Evolutionary conservation across 2,329 filamentous ascomycete genomes (phyloP).

Genomic region (Ilyonectria mors-panacis): DNA sequence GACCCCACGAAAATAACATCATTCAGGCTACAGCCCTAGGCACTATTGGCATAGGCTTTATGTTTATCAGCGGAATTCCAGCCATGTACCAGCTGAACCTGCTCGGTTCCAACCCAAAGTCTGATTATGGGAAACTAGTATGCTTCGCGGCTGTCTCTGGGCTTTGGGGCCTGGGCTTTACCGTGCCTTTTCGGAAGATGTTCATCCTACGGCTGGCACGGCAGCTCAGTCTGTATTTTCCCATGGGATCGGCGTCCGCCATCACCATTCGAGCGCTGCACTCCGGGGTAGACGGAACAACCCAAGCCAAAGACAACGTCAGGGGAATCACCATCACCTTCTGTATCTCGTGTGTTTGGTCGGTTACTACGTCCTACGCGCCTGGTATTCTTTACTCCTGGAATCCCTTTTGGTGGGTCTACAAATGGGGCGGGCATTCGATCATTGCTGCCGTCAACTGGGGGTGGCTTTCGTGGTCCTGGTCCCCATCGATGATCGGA

Average conservation of each 20-base stretch:
- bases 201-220: not conserved
- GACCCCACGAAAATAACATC: not conserved
- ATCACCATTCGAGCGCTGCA: not conserved
- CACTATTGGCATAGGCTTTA: not conserved
- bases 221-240: not conserved
- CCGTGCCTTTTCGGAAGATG: not conserved
- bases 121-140: not conserved
- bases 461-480: slow-evolving; percentile 1
- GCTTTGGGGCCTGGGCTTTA: not conserved
- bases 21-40: not conserved
- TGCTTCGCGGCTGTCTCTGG: not conserved
- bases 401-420: slow-evolving; percentile 1
- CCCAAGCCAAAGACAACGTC: not conserved
- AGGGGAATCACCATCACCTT: not conserved
- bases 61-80: not conserved
- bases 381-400: not conserved
- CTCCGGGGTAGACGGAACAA: not conserved
- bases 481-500: slow-evolving; percentile 3
- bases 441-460: not conserved
- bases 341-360: not conserved
- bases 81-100: slow-evolving; percentile 4
- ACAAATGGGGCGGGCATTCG: not conserved
- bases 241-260: not conserved
- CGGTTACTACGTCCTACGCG: not conserved
- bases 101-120: not conserved